Conservation (phyloP, 176 grass and related monocot genomes). For the sorghum (Sorghum bicolor) region DNA sequence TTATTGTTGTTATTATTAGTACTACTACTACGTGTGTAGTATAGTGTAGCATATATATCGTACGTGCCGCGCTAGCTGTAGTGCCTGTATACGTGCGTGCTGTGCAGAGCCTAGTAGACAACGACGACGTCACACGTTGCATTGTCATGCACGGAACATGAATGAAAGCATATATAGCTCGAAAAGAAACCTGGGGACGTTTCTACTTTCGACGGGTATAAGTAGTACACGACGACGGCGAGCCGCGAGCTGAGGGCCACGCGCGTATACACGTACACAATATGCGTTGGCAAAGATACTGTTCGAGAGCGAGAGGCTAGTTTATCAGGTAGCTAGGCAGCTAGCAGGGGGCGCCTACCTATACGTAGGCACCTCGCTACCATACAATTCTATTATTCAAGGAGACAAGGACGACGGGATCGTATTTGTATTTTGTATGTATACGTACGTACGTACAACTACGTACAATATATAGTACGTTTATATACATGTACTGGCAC, state of each 20-base stretch:
- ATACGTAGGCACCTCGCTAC: neutral
- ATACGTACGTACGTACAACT: too few relatives aligned
- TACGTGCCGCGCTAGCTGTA: neutral
- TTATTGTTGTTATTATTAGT: too few relatives aligned
- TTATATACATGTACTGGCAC: too few relatives aligned
- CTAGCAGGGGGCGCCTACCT: neutral
- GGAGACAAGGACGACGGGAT: too few relatives aligned
- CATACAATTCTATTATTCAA: neutral
- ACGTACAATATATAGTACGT: too few relatives aligned
- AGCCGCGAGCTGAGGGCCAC: too few relatives aligned
- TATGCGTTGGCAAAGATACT: conserved; percentile 12
- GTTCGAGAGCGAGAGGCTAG: neutral
- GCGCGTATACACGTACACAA: neutral
- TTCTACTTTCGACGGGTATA: conserved; percentile 11
- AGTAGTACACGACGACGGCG: neutral
- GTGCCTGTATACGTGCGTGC: neutral
- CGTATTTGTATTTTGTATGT: too few relatives aligned
- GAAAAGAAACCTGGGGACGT: neutral
- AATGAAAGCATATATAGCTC: neutral
- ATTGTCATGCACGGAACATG: neutral
- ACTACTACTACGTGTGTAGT: neutral
- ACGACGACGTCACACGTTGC: neutral
- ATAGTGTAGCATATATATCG: neutral
- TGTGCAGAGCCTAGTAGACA: neutral
- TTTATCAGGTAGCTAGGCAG: neutral